These are phyloP conservation scores for Nitzschia palea DNA, from an alignment of 108 stramenopile species.

Conservation along the genomic window DNA sequence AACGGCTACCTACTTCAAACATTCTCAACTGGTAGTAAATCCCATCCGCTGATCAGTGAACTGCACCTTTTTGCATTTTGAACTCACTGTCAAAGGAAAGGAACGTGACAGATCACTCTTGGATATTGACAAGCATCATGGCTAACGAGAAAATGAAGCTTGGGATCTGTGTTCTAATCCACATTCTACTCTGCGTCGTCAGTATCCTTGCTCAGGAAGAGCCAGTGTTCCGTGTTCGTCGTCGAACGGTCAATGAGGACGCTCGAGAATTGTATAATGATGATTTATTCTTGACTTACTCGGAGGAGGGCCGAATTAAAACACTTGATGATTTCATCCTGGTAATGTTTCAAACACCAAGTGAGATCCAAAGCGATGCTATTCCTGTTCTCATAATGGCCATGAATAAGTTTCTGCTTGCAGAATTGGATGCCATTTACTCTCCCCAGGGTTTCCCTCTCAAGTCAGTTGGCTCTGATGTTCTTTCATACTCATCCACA, in stretches of 20 bases:
- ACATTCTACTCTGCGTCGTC: no score
- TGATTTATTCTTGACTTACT: slow-evolving; percentile 32
- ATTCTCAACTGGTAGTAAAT: no score
- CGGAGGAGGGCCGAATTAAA: slow-evolving; percentile 43
- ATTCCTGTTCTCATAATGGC: slow-evolving; percentile 28
- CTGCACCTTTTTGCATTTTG: no score
- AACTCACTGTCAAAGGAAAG: no score
- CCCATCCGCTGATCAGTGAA: no score
- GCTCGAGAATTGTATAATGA: not conserved
- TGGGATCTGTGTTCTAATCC: no score
- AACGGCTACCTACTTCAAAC: no score
- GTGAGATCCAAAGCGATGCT: slow-evolving; percentile 19
- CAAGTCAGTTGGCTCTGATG: slow-evolving; percentile 20
- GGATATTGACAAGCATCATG: no score
- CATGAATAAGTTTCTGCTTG: slow-evolving; percentile 43
- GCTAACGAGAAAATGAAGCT: no score
- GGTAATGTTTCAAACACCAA: slow-evolving; percentile 42
- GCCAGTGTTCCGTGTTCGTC: slow-evolving; percentile 17
- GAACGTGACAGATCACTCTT: no score
- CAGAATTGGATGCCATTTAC: slow-evolving; percentile 35
- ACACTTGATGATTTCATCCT: slow-evolving; percentile 33
- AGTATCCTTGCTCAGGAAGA: no score
- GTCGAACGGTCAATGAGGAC: not conserved
- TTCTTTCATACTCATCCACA: slow-evolving; percentile 2
- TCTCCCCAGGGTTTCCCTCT: slow-evolving; percentile 9